phyloP scores from a whole-genome alignment of 2,329 filamentous ascomycete genomes.

The Akanthomyces muscarius region DNA sequence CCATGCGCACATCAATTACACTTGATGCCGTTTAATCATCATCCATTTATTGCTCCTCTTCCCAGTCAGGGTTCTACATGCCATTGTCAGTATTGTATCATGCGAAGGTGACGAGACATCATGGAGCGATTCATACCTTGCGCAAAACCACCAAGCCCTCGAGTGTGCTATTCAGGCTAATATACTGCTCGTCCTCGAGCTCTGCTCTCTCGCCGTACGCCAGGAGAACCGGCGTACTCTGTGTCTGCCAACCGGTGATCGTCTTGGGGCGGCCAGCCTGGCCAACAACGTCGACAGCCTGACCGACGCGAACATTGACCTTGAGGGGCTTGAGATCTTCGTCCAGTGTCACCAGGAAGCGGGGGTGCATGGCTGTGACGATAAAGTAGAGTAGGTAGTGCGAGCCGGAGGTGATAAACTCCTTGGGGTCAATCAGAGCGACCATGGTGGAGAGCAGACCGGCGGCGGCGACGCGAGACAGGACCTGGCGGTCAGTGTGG shows the following conservation, averaged over 20 bases:
- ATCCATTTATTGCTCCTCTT: slow-evolving; percentile 33
- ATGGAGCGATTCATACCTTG: slow-evolving; percentile 63
- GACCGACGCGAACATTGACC: slow-evolving; percentile 94
- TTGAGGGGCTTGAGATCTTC: slow-evolving; percentile 91
- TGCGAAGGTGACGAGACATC: neutral
- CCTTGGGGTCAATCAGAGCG: slow-evolving; percentile 92
- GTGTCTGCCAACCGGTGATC: slow-evolving; percentile 98
- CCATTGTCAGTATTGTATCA: no score
- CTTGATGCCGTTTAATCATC: neutral
- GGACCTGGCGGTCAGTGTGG: slow-evolving; percentile 94
- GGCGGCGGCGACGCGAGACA: slow-evolving; percentile 85
- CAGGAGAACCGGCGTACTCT: slow-evolving; percentile 94
- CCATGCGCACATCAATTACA: neutral
- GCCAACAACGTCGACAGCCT: slow-evolving; percentile 96
- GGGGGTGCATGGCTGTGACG: slow-evolving; percentile 92
- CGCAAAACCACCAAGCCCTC: slow-evolving; percentile 94
- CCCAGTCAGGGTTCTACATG: slow-evolving; percentile 38
- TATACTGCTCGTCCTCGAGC: slow-evolving; percentile 95
- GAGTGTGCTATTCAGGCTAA: slow-evolving; percentile 83
- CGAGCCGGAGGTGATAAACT: slow-evolving; percentile 61
- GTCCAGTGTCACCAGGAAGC: slow-evolving; percentile 93
- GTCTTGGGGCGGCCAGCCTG: slow-evolving; percentile 97
- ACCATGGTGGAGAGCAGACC: slow-evolving; percentile 87
- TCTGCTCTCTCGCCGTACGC: slow-evolving; percentile 95
- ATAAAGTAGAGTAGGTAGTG: slow-evolving; percentile 98